These are phyloP conservation scores for Dimocarpus longan DNA, from an alignment of 345 rosid genomes.

Conservation along the genomic window DNA sequence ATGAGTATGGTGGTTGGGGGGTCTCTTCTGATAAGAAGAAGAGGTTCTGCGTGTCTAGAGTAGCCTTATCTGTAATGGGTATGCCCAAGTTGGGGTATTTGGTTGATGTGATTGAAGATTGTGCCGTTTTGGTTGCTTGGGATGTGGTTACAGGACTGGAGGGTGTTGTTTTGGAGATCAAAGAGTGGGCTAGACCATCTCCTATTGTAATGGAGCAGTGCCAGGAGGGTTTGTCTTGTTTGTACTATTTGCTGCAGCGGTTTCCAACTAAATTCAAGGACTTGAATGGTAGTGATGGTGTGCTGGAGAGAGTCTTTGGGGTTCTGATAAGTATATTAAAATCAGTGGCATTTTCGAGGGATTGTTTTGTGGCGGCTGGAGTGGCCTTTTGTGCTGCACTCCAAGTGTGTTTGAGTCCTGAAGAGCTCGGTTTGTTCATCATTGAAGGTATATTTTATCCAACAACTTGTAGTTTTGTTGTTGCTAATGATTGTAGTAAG, in stretches of 20 bases:
- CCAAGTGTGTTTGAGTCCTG: slow-evolving; percentile 68
- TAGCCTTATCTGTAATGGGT: slow-evolving; percentile 79
- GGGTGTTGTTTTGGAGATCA: slow-evolving; percentile 56
- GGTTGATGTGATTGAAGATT: slow-evolving; percentile 70
- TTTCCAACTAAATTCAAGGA: slow-evolving; percentile 60
- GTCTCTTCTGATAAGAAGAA: slow-evolving; percentile 33
- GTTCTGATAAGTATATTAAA: slow-evolving; percentile 66
- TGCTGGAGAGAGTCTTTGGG: slow-evolving; percentile 58
- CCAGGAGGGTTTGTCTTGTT: slow-evolving; percentile 89
- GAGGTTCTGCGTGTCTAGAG: slow-evolving; percentile 79
- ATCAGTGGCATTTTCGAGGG: slow-evolving; percentile 71
- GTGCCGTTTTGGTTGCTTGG: slow-evolving; percentile 68
- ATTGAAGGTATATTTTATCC: slow-evolving; percentile 62
- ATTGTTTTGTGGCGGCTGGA: slow-evolving; percentile 93
- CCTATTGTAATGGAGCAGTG: slow-evolving; percentile 94
- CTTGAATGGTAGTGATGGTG: slow-evolving; percentile 24
- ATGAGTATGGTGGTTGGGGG: slow-evolving; percentile 50
- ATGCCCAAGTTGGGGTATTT: slow-evolving; percentile 86
- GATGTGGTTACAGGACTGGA: slow-evolving; percentile 75
- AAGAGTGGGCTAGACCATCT: slow-evolving; percentile 75
- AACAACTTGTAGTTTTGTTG: slow-evolving; percentile 28
- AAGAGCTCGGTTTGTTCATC: slow-evolving; percentile 74
- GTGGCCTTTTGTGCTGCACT: slow-evolving; percentile 84
- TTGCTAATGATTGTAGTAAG: slow-evolving; percentile 20
- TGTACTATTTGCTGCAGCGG: slow-evolving; percentile 89